Percentiles rank a stretch among this genome's conserved stretches.
Evolutionary conservation across 257 asterid genomes (phyloP).

Genomic region (Ballota nigra): DNA sequence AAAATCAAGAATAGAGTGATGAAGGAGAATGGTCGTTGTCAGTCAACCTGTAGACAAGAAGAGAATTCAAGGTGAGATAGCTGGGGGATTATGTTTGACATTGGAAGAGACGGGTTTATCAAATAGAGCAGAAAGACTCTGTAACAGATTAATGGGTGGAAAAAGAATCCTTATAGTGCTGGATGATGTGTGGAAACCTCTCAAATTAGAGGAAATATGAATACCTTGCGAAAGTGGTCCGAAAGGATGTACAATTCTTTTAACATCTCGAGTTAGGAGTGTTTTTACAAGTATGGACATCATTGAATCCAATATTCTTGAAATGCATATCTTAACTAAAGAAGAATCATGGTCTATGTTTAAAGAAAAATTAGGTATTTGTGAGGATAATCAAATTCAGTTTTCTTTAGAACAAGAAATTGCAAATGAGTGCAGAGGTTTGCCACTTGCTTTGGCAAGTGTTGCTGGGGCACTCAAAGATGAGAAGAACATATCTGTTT

Average conservation of each 20-base stretch:
- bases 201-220: constrained; percentile 16
- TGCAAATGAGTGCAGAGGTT: constrained; percentile 24
- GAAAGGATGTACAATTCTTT: constrained; percentile 4
- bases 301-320: neutral
- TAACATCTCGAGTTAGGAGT: constrained; percentile 12
- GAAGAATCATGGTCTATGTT: no score
- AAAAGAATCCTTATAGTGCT: constrained; percentile 25
- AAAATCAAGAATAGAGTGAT: neutral
- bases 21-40: neutral
- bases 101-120: neutral
- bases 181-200: constrained; percentile 33
- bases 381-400: constrained; percentile 13
- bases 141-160: neutral
- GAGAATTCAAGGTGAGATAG: constrained; percentile 16
- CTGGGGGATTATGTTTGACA: neutral
- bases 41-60: neutral
- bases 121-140: constrained; percentile 5
- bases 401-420: constrained; percentile 12
- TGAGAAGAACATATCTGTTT: no score
- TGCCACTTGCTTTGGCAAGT: no score
- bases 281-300: constrained; percentile 18
- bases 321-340: constrained; percentile 7
- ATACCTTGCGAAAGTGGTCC: no score
- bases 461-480: no score
- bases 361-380: neutral